Evolutionary conservation across 78 protist genomes (phyloP), one percentile per base, ranked within the genome.

Genomic region (Dictyostelium firmibasis): DNA sequence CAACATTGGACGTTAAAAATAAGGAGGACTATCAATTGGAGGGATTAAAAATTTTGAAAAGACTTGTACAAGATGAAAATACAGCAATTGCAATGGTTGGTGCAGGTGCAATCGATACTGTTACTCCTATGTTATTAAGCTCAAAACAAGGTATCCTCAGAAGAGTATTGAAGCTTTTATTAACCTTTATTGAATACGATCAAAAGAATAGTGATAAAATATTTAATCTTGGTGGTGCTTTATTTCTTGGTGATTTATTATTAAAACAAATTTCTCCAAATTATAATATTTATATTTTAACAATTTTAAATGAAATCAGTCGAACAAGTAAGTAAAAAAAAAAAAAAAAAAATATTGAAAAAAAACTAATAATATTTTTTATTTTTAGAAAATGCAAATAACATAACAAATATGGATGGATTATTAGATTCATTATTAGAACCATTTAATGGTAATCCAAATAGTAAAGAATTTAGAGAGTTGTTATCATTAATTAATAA

Each of bases 21-120:
- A 88, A 88, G 31, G 93, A 88, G 7, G 85, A 76, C 6, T 57
- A 74, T 41, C 93, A 88, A 79, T 25, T 79, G 29, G 93, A 88
- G 33, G 38, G 25, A 18, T 83, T 88, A 10, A 57, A 64, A 41
- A 88, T 88, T 44, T 10, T 88, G 43, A 82, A 75, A 41, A 79
- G 70, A 25, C 29, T 88, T 4, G 60, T 83, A 3, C 86, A 88
- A 29, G 81, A 88, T 62, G 93, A 88, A 35, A 75, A 76, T 14
- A 35, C 64, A 23, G 43, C 53, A 3, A 10, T 18, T 8, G 53
- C 44, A 13, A 57, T 88, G 16, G 29, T 70, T 27, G 41, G 81
- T 27, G 41, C 86, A 10, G 83, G 76, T 43, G 70, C 69, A 16
- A 79, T 88, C n/a, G 93, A 88, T 27, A 77, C 29, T 5, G 50